Percentiles rank a stretch among this genome's conserved stretches.
Evolutionary conservation across 805 yeast genomes (phyloP).

Genomic region (Ogataea kodamae): DNA sequence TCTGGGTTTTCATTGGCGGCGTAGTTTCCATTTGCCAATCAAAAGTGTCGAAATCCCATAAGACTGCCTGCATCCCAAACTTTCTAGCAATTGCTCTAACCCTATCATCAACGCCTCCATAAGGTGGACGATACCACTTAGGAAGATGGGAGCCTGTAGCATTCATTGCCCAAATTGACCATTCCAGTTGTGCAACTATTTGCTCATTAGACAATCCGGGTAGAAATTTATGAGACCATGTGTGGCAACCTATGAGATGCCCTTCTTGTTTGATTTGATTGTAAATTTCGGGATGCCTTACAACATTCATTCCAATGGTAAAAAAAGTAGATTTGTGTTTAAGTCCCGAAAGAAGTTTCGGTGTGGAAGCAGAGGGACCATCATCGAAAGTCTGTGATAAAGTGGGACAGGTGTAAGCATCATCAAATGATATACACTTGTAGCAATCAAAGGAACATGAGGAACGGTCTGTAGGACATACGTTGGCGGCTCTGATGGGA

Average conservation of each 20-base stretch:
- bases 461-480: slow-evolving; percentile 50
- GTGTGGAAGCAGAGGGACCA: slow-evolving; percentile 81
- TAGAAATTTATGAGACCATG: slow-evolving; percentile 88
- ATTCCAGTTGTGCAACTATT: slow-evolving; percentile 82
- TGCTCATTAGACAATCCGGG: slow-evolving; percentile 77
- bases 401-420: slow-evolving; percentile 67
- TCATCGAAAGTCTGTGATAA: slow-evolving; percentile 92
- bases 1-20: slow-evolving; percentile 42
- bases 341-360: slow-evolving; percentile 52
- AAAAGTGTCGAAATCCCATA: slow-evolving; percentile 90
- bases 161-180: slow-evolving; percentile 98
- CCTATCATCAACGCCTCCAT: slow-evolving; percentile 89
- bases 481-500: slow-evolving; percentile 51
- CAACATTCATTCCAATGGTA: slow-evolving; percentile 77
- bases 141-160: slow-evolving; percentile 88
- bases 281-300: slow-evolving; percentile 73
- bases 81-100: slow-evolving; percentile 74
- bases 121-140: slow-evolving; percentile 94
- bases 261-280: slow-evolving; percentile 53
- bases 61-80: slow-evolving; percentile 81
- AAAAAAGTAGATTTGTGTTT: slow-evolving; percentile 68
- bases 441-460: slow-evolving; percentile 85
- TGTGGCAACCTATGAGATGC: slow-evolving; percentile 82
- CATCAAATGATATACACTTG: slow-evolving; percentile 73
- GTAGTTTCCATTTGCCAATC: slow-evolving; percentile 77